A percentile compares a stretch with the other conserved stretches of the same genome.
phyloP scores from a whole-genome alignment of 75 land plant species.

The Cryptomeria japonica region DNA sequence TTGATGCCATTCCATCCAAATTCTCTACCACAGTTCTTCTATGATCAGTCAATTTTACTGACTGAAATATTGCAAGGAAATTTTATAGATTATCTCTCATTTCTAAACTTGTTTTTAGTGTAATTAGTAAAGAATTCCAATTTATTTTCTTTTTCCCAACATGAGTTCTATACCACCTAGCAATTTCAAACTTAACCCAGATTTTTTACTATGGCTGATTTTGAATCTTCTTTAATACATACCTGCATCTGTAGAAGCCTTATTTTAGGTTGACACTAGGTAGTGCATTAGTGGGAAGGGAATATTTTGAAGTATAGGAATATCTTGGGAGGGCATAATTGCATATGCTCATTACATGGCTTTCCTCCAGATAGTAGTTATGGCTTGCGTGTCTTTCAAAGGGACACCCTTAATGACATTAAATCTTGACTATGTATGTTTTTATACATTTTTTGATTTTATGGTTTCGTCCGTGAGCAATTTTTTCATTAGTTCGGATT shows the following conservation, averaged over 20 bases:
- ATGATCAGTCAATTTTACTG: too few species aligned
- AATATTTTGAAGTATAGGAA: not conserved
- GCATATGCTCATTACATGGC: not conserved
- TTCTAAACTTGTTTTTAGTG: too few species aligned
- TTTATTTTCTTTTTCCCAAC: too few species aligned
- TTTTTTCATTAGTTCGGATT: not conserved
- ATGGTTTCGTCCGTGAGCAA: not conserved
- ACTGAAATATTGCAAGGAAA: too few species aligned
- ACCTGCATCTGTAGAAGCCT: not conserved
- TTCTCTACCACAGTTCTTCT: too few species aligned
- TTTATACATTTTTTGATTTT: not conserved
- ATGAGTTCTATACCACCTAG: too few species aligned
- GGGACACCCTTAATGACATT: not conserved
- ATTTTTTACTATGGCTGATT: not conserved
- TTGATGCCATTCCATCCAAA: too few species aligned
- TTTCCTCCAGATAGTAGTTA: not conserved
- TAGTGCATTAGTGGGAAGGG: not conserved
- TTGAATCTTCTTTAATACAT: not conserved
- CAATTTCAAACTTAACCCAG: not conserved
- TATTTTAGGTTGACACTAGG: not conserved
- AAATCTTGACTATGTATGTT: not conserved
- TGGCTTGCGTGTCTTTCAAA: not conserved
- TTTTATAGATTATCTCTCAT: too few species aligned
- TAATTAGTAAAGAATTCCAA: too few species aligned
- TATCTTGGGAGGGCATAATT: not conserved